Base-by-base conservation (phyloP, 768 basidiomycete genomes). In the Dioszegia crocea region DNA sequence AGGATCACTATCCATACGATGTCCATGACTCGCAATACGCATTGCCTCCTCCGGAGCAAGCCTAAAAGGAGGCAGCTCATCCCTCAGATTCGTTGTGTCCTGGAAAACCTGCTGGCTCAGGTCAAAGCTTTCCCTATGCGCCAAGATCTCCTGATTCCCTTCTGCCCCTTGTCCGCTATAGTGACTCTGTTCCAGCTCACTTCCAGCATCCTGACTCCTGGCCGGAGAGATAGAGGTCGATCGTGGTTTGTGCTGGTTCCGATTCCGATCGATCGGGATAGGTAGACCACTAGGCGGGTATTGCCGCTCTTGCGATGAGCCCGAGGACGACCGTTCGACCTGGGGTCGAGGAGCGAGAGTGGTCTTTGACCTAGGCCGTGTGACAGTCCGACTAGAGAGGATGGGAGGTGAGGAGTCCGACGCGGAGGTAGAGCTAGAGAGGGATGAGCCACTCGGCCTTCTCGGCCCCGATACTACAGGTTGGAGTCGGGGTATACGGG, bases 21-120 rank as follows among this genome's bases (percentile, higher is more conserved):
- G 59, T 9, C 71, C 70, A 19, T 53, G 60, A 38, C 63, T 56
- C 11, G 68, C 71, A 17, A 73, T 73, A 19, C 59, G 44, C 57
- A 71, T 43, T 11, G 67, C 67, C 52, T 73, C 69, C 4, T 63
- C 60, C n/a, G 64, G 57, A n/a, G 46, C 24, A 46, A 73, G 45
- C 30, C 56, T 45, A 59, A 73, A 73, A 1, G 71, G 71, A 9
- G 71, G 71, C 29, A 73, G 50, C 44, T 73, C 71, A 54, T 73
- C 68, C 57, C 64, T 67, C 60, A 73, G 67, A 46, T 66, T 64
- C 0, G 64, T 65, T 24, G 68, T 33, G 14, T 33, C 67, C 8
- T 46, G 49, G 16, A 24, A 53, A 12, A 26, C 38, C 30, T 53
- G 51, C 23, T 26, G 9, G 26, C 51, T 45, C n/a, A 56, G 33